Conservation (phyloP, 1,284 basidiomycete species). For the Fomitopsis pinicola region DNA sequence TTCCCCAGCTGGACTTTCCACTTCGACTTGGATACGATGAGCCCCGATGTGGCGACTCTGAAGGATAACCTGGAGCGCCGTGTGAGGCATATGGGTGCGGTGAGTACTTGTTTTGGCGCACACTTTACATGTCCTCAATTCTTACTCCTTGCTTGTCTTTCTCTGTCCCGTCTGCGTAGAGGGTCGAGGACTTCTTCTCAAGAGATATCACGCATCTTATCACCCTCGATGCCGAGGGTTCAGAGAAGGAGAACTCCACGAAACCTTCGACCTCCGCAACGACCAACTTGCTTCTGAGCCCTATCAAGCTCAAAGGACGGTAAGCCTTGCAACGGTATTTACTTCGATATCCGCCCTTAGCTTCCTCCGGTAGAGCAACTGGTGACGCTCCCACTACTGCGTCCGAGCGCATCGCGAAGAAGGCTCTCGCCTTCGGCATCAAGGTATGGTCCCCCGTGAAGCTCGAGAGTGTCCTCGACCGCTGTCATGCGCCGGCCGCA, state of each 20-base stretch:
- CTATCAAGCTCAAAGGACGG: conserved; percentile 58
- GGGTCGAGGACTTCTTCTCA: conserved; percentile 84
- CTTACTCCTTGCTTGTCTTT: not conserved
- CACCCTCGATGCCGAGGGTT: conserved; percentile 42
- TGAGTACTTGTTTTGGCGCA: conserved; percentile 39
- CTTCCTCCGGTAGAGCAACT: conserved; percentile 5
- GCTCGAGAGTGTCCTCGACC: conserved; percentile 67
- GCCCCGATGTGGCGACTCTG: conserved; percentile 40
- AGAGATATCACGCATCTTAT: conserved; percentile 85
- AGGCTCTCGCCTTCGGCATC: conserved; percentile 76
- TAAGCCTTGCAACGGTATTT: conserved; percentile 29
- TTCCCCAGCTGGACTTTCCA: conserved; percentile 87
- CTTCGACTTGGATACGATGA: conserved; percentile 69
- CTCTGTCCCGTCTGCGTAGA: conserved; percentile 35
- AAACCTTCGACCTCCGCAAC: conserved; percentile 20
- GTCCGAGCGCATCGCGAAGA: conserved; percentile 55
- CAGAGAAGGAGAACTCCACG: conserved; percentile 64
- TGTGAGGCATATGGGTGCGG: conserved; percentile 71
- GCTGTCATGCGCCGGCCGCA: conserved; percentile 44
- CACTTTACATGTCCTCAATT: not conserved
- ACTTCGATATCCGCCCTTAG: not conserved
- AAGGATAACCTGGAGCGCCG: conserved; percentile 46
- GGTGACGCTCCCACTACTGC: conserved; percentile 17
- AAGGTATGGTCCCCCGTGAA: conserved; percentile 87
- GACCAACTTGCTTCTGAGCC: conserved; percentile 49